Evolutionary conservation across 1,139 yeast species (phyloP), one percentile per base, ranked within the genome.

Genomic region (Cylindricascospora bacillispora): DNA sequence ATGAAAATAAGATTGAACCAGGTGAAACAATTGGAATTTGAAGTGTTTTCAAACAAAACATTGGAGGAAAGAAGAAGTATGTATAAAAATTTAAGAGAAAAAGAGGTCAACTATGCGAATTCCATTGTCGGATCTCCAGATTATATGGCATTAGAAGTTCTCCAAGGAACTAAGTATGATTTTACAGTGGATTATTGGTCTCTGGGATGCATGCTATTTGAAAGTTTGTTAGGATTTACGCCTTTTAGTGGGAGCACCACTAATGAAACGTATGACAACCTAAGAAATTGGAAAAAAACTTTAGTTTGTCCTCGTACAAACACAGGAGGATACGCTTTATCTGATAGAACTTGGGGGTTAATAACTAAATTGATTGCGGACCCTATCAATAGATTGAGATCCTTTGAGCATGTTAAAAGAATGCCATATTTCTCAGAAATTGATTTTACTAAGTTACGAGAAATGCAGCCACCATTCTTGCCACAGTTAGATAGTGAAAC

Each of bases 181-280:
- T 86, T 78, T 52, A 86, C 98, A 13, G 93, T 92, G 38, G 99
- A 92, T 61, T 92, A 92, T 57, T 92, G 99, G 99, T 86, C 97
- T 0, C 65, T 92, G 33, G 99, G 98, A 2, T 92, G 98, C 56
- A 82, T 82, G 73, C 63, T 86, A 15, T 86, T 80, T 51, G 97
- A 86, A 55, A 81, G 94, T 38, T 68, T 86, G 45, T 82, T 85
- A 31, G 95, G 97, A 1, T 92, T 82, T 55, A 94, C 99, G 2
- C 99, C 99, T 27, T 92, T 92, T 51, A 78, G 94, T 27, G 99
- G 98, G 1, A 73, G 86, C 22, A 73, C 82, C 29, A 82, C 89
- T 30, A 94, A 89, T 49, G 98, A 92, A 55, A 92, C 98, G 0
- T 92, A 92, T 57, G 73, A 86, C 43, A 92, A 92, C 51, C 65